Conservation (phyloP, 352 stramenopile species). For the Peronospora destructor region DNA sequence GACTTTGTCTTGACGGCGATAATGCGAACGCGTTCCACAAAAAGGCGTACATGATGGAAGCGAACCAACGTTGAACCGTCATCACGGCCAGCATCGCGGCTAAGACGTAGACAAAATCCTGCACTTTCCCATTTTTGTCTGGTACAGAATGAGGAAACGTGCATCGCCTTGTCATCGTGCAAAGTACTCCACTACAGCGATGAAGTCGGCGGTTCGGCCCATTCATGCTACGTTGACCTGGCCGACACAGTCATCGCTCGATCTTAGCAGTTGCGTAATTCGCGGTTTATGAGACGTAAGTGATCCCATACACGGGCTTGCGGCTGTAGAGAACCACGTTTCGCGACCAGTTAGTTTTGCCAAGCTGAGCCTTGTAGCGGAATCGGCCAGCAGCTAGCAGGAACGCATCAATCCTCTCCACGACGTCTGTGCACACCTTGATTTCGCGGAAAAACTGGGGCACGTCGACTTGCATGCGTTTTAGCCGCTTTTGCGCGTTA, state of each 20-base stretch:
- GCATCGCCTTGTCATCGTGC: too few relatives aligned
- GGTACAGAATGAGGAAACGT: too few relatives aligned
- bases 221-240: too few relatives aligned
- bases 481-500: conserved; percentile 64
- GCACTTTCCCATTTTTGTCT: too few relatives aligned
- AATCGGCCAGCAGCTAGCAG: conserved; percentile 53
- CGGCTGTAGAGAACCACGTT: conserved; percentile 69
- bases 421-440: conserved; percentile 51
- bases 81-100: too few relatives aligned
- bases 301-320: conserved; percentile 36
- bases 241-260: conserved; percentile 3
- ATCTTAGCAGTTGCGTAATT: conserved; percentile 9
- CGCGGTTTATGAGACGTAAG: conserved; percentile 17
- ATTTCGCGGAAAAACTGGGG: conserved; percentile 56
- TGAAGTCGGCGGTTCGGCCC: conserved; percentile 13
- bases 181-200: conserved; percentile 1
- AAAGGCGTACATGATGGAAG: too few relatives aligned
- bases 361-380: conserved; percentile 48
- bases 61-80: too few relatives aligned
- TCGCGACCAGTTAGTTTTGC: conserved; percentile 79
- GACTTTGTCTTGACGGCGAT: too few relatives aligned
- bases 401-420: conserved; percentile 63
- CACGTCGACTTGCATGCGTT: conserved; percentile 38
- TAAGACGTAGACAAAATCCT: too few relatives aligned
- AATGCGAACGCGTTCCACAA: too few relatives aligned